Evolutionary conservation across 2,329 filamentous ascomycete species (phyloP).

Genomic region (Penicillium sp.): DNA sequence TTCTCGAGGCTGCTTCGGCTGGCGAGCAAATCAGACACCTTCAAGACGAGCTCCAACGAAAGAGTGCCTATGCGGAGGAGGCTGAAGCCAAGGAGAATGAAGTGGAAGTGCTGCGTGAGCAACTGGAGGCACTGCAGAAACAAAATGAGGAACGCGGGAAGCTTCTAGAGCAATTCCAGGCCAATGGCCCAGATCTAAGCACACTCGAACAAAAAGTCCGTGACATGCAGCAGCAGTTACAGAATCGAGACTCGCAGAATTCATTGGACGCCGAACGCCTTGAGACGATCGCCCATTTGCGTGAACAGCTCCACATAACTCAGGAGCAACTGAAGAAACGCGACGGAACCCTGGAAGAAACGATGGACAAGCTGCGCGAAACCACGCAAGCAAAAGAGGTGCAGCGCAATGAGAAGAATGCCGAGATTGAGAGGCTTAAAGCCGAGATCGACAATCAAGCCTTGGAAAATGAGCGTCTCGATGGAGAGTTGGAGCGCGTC

Average conservation of each 20-base stretch:
- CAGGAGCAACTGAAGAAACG: conserved; percentile 42
- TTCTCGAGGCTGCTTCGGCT: conserved; percentile 41
- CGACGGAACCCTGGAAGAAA: conserved; percentile 40
- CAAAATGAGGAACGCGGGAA: conserved; percentile 32
- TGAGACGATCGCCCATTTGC: conserved; percentile 37
- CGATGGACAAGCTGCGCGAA: conserved; percentile 37
- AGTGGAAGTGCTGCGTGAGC: conserved; percentile 32
- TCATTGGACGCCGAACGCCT: conserved; percentile 33
- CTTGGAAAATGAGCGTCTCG: conserved; percentile 41
- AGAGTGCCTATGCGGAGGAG: conserved; percentile 33
- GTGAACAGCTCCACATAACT: conserved; percentile 36
- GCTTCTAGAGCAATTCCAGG: conserved; percentile 28
- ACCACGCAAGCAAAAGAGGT: conserved; percentile 36
- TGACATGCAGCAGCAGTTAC: conserved; percentile 38
- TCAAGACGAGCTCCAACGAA: conserved; percentile 42
- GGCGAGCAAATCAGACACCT: conserved; percentile 44
- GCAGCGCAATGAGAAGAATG: conserved; percentile 41
- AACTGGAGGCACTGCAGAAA: conserved; percentile 33
- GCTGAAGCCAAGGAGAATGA: conserved; percentile 29
- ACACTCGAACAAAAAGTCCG: conserved; percentile 37
- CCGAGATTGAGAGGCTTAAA: conserved; percentile 42
- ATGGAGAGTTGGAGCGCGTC: conserved; percentile 37
- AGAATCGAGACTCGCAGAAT: conserved; percentile 26
- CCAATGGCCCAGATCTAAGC: conserved; percentile 24
- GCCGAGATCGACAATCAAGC: conserved; percentile 39